These are phyloP conservation scores for Strobilomyces echinocephalus DNA, from an alignment of 768 basidiomycete genomes.

Conservation along the genomic window DNA sequence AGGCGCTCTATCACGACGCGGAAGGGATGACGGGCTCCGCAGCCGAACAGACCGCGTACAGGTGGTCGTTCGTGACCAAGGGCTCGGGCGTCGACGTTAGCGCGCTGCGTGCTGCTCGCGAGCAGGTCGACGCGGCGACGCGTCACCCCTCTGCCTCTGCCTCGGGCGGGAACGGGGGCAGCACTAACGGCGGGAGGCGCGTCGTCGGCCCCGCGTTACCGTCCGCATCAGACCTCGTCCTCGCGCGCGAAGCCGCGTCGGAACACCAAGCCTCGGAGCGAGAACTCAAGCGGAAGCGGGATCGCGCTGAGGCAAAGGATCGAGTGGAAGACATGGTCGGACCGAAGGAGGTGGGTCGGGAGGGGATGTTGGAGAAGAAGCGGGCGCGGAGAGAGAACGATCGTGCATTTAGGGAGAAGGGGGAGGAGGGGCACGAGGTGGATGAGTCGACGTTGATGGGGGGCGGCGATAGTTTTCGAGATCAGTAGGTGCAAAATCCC, in stretches of 20 bases:
- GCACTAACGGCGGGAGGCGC: slow-evolving; percentile 25
- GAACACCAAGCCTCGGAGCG: slow-evolving; percentile 53
- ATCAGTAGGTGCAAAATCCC: slow-evolving; percentile 47
- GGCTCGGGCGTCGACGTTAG: slow-evolving; percentile 52
- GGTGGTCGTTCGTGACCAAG: slow-evolving; percentile 82
- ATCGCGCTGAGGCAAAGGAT: slow-evolving; percentile 60
- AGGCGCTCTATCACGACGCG: slow-evolving; percentile 56
- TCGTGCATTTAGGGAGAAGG: slow-evolving; percentile 61
- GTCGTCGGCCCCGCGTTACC: slow-evolving; percentile 68
- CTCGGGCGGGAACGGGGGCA: background rate
- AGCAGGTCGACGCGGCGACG: slow-evolving; percentile 50
- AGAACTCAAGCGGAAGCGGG: slow-evolving; percentile 59
- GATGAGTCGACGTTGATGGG: slow-evolving; percentile 80
- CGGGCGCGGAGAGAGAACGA: slow-evolving; percentile 67
- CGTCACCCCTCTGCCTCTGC: slow-evolving; percentile 19
- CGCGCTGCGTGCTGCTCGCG: slow-evolving; percentile 55
- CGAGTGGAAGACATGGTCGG: slow-evolving; percentile 73
- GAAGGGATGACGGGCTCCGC: slow-evolving; percentile 51
- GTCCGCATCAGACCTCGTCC: slow-evolving; percentile 59
- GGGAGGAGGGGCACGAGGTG: slow-evolving; percentile 72
- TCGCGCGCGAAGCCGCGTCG: slow-evolving; percentile 58
- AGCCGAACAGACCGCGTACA: slow-evolving; percentile 73
- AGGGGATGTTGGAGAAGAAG: slow-evolving; percentile 87
- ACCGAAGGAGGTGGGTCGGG: slow-evolving; percentile 76
- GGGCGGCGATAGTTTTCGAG: slow-evolving; percentile 77